Evolutionary conservation across 495 filamentous ascomycete genomes (phyloP).

Genomic region (Aspergillus steynii): DNA sequence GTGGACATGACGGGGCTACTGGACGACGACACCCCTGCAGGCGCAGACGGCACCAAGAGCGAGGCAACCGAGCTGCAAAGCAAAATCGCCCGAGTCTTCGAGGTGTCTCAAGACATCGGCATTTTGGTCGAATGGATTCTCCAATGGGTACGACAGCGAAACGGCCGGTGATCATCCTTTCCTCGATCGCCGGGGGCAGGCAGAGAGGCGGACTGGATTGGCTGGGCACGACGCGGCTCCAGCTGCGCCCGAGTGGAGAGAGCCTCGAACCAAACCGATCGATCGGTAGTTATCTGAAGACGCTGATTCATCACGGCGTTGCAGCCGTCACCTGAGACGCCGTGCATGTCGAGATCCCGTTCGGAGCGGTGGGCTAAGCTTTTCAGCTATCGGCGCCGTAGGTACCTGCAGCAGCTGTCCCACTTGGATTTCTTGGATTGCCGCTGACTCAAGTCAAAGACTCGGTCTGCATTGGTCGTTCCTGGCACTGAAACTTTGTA

Average conservation of each 20-base stretch:
- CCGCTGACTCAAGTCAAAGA: no score
- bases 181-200: background rate
- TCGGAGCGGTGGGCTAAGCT: background rate
- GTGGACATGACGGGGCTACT: conserved; percentile 37
- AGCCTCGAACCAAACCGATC: conserved; percentile 4
- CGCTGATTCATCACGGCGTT: background rate
- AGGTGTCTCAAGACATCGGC: conserved; percentile 54
- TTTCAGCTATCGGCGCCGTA: background rate
- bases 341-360: background rate
- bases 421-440: no score
- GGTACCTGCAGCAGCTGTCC: background rate
- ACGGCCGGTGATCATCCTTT: conserved; percentile 15
- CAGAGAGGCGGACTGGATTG: conserved; percentile 5
- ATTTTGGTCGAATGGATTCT: conserved; percentile 57
- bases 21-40: conserved; percentile 16
- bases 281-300: background rate
- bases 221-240: conserved; percentile 3
- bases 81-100: conserved; percentile 43
- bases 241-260: conserved; percentile 24
- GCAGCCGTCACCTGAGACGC: background rate
- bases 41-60: conserved; percentile 24
- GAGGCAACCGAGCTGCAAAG: conserved; percentile 36
- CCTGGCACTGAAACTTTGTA: no score
- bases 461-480: no score
- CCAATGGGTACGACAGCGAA: conserved; percentile 34